Percentiles rank a stretch among this genome's conserved stretches.
Evolutionary conservation across 768 basidiomycete genomes (phyloP).

Genomic region (Termitomyces sp.): DNA sequence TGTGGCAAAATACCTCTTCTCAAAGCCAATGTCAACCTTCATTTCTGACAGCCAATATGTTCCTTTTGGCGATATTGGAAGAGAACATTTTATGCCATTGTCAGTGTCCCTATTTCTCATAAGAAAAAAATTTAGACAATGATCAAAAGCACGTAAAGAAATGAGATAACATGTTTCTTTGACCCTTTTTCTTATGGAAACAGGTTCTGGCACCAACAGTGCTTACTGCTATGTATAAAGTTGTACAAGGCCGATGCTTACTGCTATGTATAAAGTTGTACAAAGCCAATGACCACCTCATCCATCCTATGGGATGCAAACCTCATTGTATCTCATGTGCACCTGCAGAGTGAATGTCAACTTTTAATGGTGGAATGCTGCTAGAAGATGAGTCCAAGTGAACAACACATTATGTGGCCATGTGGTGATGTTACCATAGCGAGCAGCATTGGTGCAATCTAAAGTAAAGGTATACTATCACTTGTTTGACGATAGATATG

Average conservation of each 20-base stretch:
- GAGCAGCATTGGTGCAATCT: not conserved
- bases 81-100: too few relatives aligned
- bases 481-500: not conserved
- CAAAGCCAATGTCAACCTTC: slow-evolving; percentile 8
- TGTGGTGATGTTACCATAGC: slow-evolving; percentile 10
- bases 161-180: too few relatives aligned
- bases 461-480: not conserved
- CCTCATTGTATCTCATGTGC: too few relatives aligned
- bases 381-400: slow-evolving; percentile 21
- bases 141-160: too few relatives aligned
- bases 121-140: too few relatives aligned
- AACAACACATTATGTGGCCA: slow-evolving; percentile 18
- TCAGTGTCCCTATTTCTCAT: too few relatives aligned
- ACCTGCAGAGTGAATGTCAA: too few relatives aligned
- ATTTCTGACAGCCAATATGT: too few relatives aligned
- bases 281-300: not conserved
- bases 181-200: too few relatives aligned
- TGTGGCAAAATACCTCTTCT: slow-evolving; percentile 17
- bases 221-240: slow-evolving; percentile 14
- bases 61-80: too few relatives aligned
- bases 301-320: slow-evolving; percentile 13
- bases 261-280: slow-evolving; percentile 13
- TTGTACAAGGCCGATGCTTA: slow-evolving; percentile 5
- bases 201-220: too few relatives aligned
- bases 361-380: slow-evolving; percentile 16